Conservation (phyloP, 768 basidiomycete species). For the Tricholoma flavovirens region DNA sequence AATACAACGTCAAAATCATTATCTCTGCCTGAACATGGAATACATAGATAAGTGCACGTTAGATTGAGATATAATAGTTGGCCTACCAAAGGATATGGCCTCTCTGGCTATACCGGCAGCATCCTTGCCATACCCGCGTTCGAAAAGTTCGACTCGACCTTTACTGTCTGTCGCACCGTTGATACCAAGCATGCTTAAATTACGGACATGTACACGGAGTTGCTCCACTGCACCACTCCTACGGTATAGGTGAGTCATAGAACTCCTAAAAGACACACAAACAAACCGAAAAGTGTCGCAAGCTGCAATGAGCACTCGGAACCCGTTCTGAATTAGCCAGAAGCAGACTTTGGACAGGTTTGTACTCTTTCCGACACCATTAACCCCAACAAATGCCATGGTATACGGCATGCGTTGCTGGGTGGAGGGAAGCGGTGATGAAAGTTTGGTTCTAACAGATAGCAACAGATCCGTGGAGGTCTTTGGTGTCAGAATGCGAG, state of each 20-base stretch:
- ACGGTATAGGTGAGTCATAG: conserved; percentile 2
- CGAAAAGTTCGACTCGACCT: conserved; percentile 85
- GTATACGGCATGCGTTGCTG: conserved; percentile 83
- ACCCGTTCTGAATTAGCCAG: conserved; percentile 95
- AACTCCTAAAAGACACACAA: neutral
- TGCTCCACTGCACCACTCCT: conserved; percentile 98
- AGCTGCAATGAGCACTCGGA: conserved; percentile 92
- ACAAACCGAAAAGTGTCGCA: conserved; percentile 92
- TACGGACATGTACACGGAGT: conserved; percentile 91
- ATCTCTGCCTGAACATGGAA: conserved; percentile 57
- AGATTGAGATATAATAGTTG: neutral
- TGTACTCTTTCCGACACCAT: conserved; percentile 98
- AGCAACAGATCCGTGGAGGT: conserved; percentile 94
- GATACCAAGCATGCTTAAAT: conserved; percentile 77
- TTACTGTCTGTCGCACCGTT: conserved; percentile 65
- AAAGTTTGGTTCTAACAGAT: conserved; percentile 85
- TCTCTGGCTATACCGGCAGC: conserved; percentile 98
- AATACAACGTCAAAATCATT: conserved; percentile 94
- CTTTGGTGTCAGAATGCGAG: conserved; percentile 92
- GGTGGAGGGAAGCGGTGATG: conserved; percentile 64
- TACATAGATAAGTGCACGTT: neutral
- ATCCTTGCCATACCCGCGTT: conserved; percentile 97
- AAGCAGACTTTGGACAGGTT: conserved; percentile 98
- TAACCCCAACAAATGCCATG: conserved; percentile 96
- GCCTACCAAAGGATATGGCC: conserved; percentile 82